Evolutionary conservation across 2,329 filamentous ascomycete genomes (phyloP).

Genomic region (Fusarium clavum): DNA sequence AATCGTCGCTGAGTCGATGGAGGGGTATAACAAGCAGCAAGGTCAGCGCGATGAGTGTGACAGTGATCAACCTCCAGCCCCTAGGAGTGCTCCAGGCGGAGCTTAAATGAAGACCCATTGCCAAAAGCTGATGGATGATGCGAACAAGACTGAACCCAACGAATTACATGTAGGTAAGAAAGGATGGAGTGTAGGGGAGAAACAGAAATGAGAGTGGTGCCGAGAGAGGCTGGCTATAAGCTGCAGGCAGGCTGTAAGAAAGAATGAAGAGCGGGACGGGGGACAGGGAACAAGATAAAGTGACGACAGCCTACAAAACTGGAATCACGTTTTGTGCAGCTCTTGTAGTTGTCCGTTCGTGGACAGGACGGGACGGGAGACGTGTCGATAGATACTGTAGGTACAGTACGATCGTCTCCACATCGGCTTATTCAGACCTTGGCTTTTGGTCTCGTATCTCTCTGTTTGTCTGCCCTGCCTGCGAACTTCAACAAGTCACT

Average conservation of each 20-base stretch:
- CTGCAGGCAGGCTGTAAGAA: slow-evolving; percentile 3
- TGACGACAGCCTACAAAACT: slow-evolving; percentile 22
- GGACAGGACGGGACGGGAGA: slow-evolving; percentile 11
- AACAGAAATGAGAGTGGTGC: slow-evolving; percentile 13
- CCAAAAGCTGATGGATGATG: slow-evolving; percentile 4
- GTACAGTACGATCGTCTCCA: slow-evolving; percentile 22
- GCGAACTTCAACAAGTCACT: slow-evolving; percentile 12
- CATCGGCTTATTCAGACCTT: slow-evolving; percentile 32
- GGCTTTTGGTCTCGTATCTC: slow-evolving; percentile 8
- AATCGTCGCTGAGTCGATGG: slow-evolving; percentile 47
- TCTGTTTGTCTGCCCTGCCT: slow-evolving; percentile 11
- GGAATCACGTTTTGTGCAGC: slow-evolving; percentile 32
- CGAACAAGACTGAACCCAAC: slow-evolving; percentile 11
- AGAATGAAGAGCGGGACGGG: slow-evolving; percentile 4
- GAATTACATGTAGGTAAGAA: slow-evolving; percentile 8
- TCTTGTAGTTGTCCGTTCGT: slow-evolving; percentile 19
- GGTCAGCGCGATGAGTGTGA: slow-evolving; percentile 45
- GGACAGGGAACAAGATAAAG: slow-evolving; percentile 22
- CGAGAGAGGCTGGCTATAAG: slow-evolving; percentile 11
- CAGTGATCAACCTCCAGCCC: slow-evolving; percentile 45
- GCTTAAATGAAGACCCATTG: slow-evolving; percentile 43
- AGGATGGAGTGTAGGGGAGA: background rate
- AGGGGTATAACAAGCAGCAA: slow-evolving; percentile 49
- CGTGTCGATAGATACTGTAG: slow-evolving; percentile 29
- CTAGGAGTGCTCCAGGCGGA: slow-evolving; percentile 47